Evolutionary conservation across 2,329 filamentous ascomycete genomes (phyloP).

Genomic region (Aphanocladium album): DNA sequence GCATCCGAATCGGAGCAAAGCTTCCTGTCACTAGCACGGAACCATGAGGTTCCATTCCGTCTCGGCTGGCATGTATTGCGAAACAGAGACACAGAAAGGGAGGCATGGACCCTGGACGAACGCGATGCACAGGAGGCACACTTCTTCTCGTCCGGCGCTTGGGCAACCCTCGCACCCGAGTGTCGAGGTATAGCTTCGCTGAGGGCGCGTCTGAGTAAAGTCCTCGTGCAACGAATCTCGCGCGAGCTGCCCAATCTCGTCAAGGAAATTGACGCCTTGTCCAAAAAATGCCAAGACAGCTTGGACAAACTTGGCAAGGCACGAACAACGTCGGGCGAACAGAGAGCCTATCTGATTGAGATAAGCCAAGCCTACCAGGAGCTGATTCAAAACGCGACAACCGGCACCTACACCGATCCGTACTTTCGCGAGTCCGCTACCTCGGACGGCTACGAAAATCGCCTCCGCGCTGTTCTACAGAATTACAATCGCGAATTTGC

Average conservation of each 20-base stretch:
- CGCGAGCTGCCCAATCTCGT: constrained; percentile 41
- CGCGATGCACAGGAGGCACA: constrained; percentile 35
- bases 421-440: constrained; percentile 43
- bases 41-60: constrained; percentile 40
- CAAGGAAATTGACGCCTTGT: constrained; percentile 34
- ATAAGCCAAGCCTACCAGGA: constrained; percentile 40
- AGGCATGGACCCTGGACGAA: constrained; percentile 23
- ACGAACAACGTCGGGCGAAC: constrained; percentile 40
- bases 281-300: constrained; percentile 27
- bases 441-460: constrained; percentile 30
- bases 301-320: constrained; percentile 45
- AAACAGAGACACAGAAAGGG: constrained; percentile 37
- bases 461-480: constrained; percentile 51
- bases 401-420: constrained; percentile 44
- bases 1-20: not conserved
- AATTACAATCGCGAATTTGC: constrained; percentile 44
- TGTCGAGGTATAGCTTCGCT: constrained; percentile 44
- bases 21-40: constrained; percentile 30
- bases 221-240: constrained; percentile 44
- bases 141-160: constrained; percentile 40
- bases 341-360: constrained; percentile 41
- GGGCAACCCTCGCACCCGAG: constrained; percentile 29
- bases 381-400: constrained; percentile 39
- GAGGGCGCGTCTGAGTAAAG: constrained; percentile 41
- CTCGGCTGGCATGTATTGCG: constrained; percentile 51